phyloP scores from a whole-genome alignment of 225 moss, liverwort and hornwort genomes.

The Ulota crispa region DNA sequence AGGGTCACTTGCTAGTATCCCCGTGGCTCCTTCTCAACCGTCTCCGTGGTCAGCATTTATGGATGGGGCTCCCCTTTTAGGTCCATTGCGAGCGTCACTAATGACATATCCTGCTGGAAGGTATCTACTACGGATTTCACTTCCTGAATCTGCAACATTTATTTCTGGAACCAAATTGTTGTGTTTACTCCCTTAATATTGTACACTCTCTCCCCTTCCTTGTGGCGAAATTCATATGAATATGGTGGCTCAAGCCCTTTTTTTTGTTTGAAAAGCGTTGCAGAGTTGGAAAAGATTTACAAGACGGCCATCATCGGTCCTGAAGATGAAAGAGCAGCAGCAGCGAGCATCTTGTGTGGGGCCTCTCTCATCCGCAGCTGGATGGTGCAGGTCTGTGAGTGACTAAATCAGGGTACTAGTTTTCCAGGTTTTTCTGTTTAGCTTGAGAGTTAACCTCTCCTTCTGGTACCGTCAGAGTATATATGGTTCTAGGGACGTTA shows the following conservation, averaged over 20 bases:
- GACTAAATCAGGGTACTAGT: neutral
- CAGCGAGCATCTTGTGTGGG: constrained; percentile 92
- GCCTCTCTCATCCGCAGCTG: constrained; percentile 89
- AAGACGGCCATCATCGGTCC: constrained; percentile 79
- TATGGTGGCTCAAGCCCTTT: constrained; percentile 19
- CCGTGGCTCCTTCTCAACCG: constrained; percentile 57
- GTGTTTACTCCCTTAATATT: too few species aligned
- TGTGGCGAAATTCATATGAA: too few species aligned
- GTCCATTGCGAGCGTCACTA: constrained; percentile 64
- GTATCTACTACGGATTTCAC: constrained; percentile 40
- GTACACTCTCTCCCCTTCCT: too few species aligned
- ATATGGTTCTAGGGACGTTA: neutral
- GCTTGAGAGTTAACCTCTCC: neutral
- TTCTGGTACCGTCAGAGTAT: too few species aligned
- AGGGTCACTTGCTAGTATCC: constrained; percentile 49
- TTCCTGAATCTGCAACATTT: neutral
- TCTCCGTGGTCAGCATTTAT: constrained; percentile 97
- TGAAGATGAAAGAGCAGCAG: constrained; percentile 86
- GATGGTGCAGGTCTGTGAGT: constrained; percentile 76
- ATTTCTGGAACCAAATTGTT: neutral
- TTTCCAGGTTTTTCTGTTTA: neutral
- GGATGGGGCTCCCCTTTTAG: constrained; percentile 86
- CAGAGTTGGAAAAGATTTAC: constrained; percentile 88
- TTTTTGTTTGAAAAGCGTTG: constrained; percentile 57
- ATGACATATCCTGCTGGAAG: constrained; percentile 83